Percentiles rank a stretch among this genome's conserved stretches.
phyloP scores from a whole-genome alignment of 2,329 filamentous ascomycete genomes.

The Helotiales sp. region DNA sequence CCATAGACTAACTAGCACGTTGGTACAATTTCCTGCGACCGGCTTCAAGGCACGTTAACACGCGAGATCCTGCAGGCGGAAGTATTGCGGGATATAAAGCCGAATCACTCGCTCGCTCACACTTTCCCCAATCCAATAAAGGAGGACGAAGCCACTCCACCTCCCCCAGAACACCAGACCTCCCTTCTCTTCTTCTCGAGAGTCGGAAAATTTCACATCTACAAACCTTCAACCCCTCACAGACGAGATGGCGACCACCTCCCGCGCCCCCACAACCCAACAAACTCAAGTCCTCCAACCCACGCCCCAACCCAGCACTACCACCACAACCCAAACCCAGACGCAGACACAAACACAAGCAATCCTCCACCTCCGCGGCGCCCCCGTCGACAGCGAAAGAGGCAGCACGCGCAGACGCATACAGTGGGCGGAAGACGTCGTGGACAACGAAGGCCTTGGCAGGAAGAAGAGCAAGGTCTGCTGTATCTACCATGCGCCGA shows the following conservation, averaged over 20 bases:
- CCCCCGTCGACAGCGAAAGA: constrained; percentile 23
- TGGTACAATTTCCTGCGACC: not conserved
- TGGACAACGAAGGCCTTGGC: constrained; percentile 94
- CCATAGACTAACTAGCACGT: too few relatives aligned
- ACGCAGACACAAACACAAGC: constrained; percentile 30
- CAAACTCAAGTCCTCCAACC: constrained; percentile 13
- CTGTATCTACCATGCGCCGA: constrained; percentile 95
- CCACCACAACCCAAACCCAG: constrained; percentile 22
- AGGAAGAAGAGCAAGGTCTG: constrained; percentile 99
- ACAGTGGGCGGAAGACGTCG: constrained; percentile 88
- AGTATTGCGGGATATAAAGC: not conserved
- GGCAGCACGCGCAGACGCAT: constrained; percentile 63
- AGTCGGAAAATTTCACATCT: too few relatives aligned
- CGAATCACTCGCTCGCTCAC: not conserved
- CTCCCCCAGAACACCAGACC: not conserved
- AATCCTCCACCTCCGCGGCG: constrained; percentile 41
- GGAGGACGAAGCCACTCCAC: not conserved
- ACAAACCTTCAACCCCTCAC: not conserved
- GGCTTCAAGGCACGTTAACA: not conserved
- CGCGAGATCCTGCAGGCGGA: not conserved
- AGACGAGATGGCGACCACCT: not conserved
- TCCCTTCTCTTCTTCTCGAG: not conserved
- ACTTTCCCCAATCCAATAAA: not conserved
- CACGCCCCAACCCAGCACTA: not conserved
- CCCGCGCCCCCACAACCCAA: constrained; percentile 8